Evolutionary conservation across 345 rosid genomes (phyloP).

Genomic region (Bruguiera parviflora): DNA sequence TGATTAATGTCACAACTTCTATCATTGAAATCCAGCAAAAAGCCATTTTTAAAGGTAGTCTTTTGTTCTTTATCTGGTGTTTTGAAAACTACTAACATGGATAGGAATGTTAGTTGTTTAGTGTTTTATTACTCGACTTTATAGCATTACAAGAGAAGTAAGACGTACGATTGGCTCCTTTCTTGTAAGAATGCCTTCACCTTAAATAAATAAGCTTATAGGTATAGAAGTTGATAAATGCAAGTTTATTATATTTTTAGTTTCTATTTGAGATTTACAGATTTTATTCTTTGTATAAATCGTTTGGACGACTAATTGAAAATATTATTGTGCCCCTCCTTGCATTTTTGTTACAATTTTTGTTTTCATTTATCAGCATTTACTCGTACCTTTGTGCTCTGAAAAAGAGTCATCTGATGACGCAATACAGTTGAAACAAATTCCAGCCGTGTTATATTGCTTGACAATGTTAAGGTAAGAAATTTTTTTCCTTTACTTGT

Average conservation of each 20-base stretch:
- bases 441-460: slow-evolving; percentile 68
- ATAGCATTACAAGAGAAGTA: no score
- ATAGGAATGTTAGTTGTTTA: no score
- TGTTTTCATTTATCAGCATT: neutral
- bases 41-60: slow-evolving; percentile 63
- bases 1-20: slow-evolving; percentile 76
- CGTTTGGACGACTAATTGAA: neutral
- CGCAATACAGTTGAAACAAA: slow-evolving; percentile 58
- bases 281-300: neutral
- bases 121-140: no score
- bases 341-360: neutral
- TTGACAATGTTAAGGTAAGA: slow-evolving; percentile 83
- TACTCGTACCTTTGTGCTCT: slow-evolving; percentile 6
- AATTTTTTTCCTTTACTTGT: neutral
- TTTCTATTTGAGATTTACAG: neutral
- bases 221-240: neutral
- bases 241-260: neutral
- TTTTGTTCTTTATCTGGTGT: neutral
- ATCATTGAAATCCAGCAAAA: slow-evolving; percentile 68
- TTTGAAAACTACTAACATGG: no score
- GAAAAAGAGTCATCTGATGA: slow-evolving; percentile 43
- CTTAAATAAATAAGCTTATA: no score
- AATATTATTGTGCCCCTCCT: neutral
- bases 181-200: no score
- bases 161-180: no score